Percentiles rank a stretch among this genome's conserved stretches.
These are phyloP conservation scores for Colletotrichum liaoningense DNA, from an alignment of 2,329 filamentous ascomycete genomes.

Conservation along the genomic window DNA sequence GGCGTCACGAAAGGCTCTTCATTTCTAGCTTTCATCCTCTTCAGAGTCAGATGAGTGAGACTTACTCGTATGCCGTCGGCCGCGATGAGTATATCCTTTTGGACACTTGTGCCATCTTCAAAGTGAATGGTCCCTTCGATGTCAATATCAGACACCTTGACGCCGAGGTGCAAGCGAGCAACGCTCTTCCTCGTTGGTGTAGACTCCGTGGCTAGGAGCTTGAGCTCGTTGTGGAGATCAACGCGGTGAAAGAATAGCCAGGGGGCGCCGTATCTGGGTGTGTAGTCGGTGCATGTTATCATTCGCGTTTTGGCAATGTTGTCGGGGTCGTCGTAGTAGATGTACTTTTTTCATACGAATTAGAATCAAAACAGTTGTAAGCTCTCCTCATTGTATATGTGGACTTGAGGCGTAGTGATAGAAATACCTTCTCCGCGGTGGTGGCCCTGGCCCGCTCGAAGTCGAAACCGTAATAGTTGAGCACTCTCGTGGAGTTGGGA, in stretches of 20 bases:
- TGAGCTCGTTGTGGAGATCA: slow-evolving; percentile 9
- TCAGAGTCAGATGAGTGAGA: too few relatives aligned
- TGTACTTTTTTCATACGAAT: not conserved
- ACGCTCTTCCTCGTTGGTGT: not conserved
- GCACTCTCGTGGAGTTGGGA: not conserved
- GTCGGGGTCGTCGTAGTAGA: not conserved
- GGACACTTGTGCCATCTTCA: not conserved
- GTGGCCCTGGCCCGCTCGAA: not conserved
- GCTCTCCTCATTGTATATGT: too few relatives aligned
- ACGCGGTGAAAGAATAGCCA: slow-evolving; percentile 10
- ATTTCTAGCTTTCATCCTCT: too few relatives aligned
- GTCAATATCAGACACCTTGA: not conserved
- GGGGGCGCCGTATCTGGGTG: not conserved
- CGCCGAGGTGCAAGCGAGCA: not conserved
- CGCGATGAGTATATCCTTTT: not conserved
- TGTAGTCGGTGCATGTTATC: not conserved
- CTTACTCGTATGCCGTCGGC: slow-evolving; percentile 6
- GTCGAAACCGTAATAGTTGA: not conserved
- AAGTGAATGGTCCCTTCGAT: not conserved
- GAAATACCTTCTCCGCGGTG: not conserved
- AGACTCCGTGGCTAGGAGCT: slow-evolving; percentile 4
- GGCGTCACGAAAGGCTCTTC: too few relatives aligned
- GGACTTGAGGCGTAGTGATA: not conserved
- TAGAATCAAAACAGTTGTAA: not conserved
- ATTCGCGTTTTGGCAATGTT: not conserved